Percentiles rank a stretch among this genome's conserved stretches.
These are phyloP conservation scores for Sedum album DNA, from an alignment of 164 flowering plant genomes.

Conservation along the genomic window DNA sequence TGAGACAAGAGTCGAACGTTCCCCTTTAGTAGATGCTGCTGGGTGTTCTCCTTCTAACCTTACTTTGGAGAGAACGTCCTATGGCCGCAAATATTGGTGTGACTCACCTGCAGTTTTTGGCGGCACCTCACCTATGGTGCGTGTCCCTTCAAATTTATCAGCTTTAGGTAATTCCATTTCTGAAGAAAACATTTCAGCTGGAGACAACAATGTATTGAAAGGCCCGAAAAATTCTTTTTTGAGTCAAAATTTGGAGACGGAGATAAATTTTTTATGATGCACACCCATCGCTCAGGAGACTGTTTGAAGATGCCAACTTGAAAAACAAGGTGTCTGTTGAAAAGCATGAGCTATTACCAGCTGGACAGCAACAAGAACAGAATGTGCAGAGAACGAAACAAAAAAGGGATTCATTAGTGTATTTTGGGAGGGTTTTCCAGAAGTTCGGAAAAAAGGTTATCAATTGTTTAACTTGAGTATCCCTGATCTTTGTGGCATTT, in stretches of 20 bases:
- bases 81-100: conserved; percentile 74
- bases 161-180: conserved; percentile 12
- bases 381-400: conserved; percentile 57
- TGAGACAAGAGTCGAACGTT: conserved; percentile 27
- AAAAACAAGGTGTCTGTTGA: conserved; percentile 10
- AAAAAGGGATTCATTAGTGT: conserved; percentile 30
- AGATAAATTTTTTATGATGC: neutral
- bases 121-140: conserved; percentile 38
- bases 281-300: neutral
- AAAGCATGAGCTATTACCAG: conserved; percentile 44
- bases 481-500: conserved; percentile 17
- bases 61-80: conserved; percentile 54
- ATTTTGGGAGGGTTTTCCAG: conserved; percentile 47
- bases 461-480: conserved; percentile 24
- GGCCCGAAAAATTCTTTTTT: conserved; percentile 13
- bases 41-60: conserved; percentile 21
- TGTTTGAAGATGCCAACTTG: neutral
- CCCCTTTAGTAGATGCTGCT: conserved; percentile 21
- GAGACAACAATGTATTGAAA: conserved; percentile 16
- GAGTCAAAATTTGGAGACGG: conserved; percentile 13
- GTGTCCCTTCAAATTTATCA: conserved; percentile 26
- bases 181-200: conserved; percentile 14
- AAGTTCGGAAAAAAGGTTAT: conserved; percentile 26
- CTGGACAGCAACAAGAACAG: conserved; percentile 54
- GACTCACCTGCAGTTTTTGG: conserved; percentile 50